Conservation (phyloP, 148 eudicot genomes). For the Beta vulgaris region DNA sequence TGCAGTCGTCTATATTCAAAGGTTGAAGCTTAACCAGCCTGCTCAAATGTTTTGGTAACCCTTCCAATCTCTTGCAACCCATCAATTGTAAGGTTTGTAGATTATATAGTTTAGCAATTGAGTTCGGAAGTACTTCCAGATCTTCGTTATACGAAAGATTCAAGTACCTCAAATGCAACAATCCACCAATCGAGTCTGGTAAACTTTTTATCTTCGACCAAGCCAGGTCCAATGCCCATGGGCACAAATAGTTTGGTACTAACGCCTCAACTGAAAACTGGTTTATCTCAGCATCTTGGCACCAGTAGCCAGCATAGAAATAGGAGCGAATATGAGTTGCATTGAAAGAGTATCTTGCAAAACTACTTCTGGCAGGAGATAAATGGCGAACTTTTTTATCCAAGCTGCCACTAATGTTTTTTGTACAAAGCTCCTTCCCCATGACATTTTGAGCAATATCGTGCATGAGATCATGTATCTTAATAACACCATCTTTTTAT, state of each 20-base stretch:
- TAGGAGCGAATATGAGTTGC: slow-evolving; percentile 9
- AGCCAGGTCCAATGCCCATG: slow-evolving; percentile 9
- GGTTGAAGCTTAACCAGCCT: background rate
- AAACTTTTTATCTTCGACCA: background rate
- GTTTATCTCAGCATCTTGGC: background rate
- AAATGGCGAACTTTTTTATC: slow-evolving; percentile 9
- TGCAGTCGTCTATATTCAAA: background rate
- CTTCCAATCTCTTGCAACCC: background rate
- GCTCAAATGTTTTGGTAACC: slow-evolving; percentile 2
- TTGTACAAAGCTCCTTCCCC: background rate
- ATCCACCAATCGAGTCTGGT: background rate
- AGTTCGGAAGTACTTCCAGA: background rate
- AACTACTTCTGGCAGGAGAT: background rate
- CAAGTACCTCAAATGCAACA: slow-evolving; percentile 18
- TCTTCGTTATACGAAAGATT: background rate
- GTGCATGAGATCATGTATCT: slow-evolving; percentile 11
- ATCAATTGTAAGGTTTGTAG: slow-evolving; percentile 3
- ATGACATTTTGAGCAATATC: slow-evolving; percentile 6
- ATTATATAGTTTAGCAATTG: slow-evolving; percentile 11
- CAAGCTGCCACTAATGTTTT: background rate
- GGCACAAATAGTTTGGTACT: background rate
- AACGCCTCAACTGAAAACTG: background rate
- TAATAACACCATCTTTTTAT: background rate
- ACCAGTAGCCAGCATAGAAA: background rate
- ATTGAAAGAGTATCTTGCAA: background rate